Base-by-base conservation (phyloP, 805 yeast genomes). In the Ogataea parapolymorpha region DNA sequence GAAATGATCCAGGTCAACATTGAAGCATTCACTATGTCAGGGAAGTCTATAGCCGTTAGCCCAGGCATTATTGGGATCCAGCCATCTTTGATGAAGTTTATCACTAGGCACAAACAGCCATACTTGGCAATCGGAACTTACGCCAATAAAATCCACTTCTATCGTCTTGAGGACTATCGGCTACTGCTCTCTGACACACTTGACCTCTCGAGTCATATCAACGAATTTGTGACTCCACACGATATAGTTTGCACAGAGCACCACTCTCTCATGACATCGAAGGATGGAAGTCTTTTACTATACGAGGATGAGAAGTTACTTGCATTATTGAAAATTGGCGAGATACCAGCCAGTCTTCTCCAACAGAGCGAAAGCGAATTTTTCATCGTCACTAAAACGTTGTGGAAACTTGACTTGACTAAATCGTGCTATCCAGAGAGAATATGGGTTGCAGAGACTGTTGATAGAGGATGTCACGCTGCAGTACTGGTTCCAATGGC, bases 351-450 rank as follows among this genome's bases (percentile, higher is more conserved):
- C 8, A 48, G 52, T 5, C 39, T 61, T 2, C 29, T 53, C 5
- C 30, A 40, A 10, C 32, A 34, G 9, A 22, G 23, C 6, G 30
- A 31, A 2, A 13, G 23, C 2, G 18, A 34, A 3, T 33, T 51
- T 13, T 58, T 50, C 32, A 35, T 65, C 3, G 26, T 46, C 3
- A 44, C 58, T 1, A 56, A 52, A 25, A 46, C 47, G 1, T 32
- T 61, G 3, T 64, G 67, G 66, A 55, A 48, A 25, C 26, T 64
- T 3, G 56, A 57, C 38, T 26, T 51, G 10, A 26, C 18, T 1
- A 32, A 22, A 5, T 60, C 66, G 0, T 24, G 26, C 9, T 59
- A 39, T 39, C 65, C 68, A 1, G 45, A 47, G 13, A 43, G 55
- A 15, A 55, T 63, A 10, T 40, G 51, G 40, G 51, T 61, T 4